These are phyloP conservation scores for Amaranthus cruentus DNA, from an alignment of 148 eudicot genomes.

Conservation along the genomic window DNA sequence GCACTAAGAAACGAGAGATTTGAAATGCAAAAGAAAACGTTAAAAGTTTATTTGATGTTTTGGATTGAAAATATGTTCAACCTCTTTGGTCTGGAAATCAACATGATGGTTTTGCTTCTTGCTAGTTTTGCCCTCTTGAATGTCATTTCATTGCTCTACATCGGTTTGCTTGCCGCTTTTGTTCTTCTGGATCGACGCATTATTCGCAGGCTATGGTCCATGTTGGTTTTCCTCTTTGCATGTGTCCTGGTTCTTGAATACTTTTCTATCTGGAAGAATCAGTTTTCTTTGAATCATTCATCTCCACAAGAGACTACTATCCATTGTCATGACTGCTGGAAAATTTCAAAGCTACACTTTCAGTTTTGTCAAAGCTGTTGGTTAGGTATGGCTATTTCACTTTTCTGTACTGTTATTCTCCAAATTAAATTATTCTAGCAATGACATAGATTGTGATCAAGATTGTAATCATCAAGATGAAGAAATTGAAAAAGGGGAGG, in stretches of 20 bases:
- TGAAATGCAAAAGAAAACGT: constrained; percentile 75
- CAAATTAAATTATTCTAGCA: no score
- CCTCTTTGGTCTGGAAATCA: constrained; percentile 96
- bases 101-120: constrained; percentile 86
- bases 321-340: constrained; percentile 90
- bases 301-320: constrained; percentile 30
- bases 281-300: constrained; percentile 35
- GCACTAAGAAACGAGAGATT: constrained; percentile 80
- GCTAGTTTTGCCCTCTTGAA: constrained; percentile 85
- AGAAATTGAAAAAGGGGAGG: no score
- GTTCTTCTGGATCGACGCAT: constrained; percentile 66
- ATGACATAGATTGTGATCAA: no score
- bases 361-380: constrained; percentile 75
- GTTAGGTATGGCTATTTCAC: constrained; percentile 57
- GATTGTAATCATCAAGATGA: no score
- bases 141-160: constrained; percentile 74
- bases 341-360: constrained; percentile 52
- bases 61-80: constrained; percentile 94
- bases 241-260: constrained; percentile 73
- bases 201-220: constrained; percentile 74
- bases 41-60: constrained; percentile 83
- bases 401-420: background rate
- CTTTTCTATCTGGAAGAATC: constrained; percentile 70
- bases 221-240: constrained; percentile 74
- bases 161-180: constrained; percentile 81